Base-by-base conservation (phyloP, 1,139 yeast species). In the Magnusiomyces paraingens region DNA sequence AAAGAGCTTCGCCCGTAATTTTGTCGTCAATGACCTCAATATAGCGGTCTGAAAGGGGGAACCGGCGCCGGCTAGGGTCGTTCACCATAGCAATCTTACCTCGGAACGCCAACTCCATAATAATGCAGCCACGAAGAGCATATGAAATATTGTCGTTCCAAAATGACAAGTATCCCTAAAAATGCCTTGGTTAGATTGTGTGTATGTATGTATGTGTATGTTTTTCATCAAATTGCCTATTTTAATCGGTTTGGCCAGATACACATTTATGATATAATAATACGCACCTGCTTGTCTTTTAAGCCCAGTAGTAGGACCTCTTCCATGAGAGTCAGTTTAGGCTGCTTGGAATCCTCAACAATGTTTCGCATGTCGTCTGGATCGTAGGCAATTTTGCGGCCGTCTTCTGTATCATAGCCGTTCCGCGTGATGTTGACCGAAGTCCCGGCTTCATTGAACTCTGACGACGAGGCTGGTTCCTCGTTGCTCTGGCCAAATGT, bases 91-190 rank as follows among this genome's bases (percentile, higher is more conserved):
- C 79, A 65, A 93, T 89, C 66, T 86, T 86, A 55, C 90, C 91
- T 63, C 98, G 81, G 66, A 93, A 81, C 1, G 98, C 96, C 69
- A 93, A 77, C 70, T 93, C 99, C 70, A 93, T 79, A 56, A 93
- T 68, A 59, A 93, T 93, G 68, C 97, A 87, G 12, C 99, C 99
- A 64, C 99, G 83, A 58, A 93, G 78, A 1, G 97, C 96, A 71
- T 93, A 94, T 32, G 97, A 89, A 56, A 93, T 91, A 69, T 89
- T 91, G 70, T 93, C 99, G 69, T 93, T 94, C 99, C 99, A 93
- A 71, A 93, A 93, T 21, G 97, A 89, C 56, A 93, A 76, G 69
- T 91, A 90, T 5, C 99, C 99, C 70, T 62, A 36, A 15, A 1
- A 12, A 46, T 15, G 12, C 17, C 8, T 4, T 26, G n/a, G n/a